Evolutionary conservation across 768 basidiomycete species (phyloP).

Genomic region (Heimioporus sp.): DNA sequence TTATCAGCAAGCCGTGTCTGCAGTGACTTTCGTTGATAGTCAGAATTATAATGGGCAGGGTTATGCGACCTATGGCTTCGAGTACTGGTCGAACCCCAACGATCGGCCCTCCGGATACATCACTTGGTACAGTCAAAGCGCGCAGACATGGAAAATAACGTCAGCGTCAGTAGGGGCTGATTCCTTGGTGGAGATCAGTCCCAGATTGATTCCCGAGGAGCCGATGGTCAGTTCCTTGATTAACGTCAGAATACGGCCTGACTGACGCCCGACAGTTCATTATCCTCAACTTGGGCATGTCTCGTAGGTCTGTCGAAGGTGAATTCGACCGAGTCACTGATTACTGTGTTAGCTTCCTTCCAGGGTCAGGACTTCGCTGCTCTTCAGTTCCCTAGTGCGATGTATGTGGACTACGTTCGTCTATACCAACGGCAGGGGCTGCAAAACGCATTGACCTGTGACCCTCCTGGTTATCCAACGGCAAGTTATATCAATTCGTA

Average conservation of each 20-base stretch:
- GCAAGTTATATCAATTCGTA: constrained; percentile 72
- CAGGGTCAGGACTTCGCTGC: constrained; percentile 69
- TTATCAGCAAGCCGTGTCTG: constrained; percentile 76
- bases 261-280: constrained; percentile 52
- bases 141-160: constrained; percentile 69
- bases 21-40: constrained; percentile 53
- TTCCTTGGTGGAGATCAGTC: constrained; percentile 49
- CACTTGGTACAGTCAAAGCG: constrained; percentile 74
- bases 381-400: constrained; percentile 72
- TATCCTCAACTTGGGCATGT: constrained; percentile 83
- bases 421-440: constrained; percentile 78
- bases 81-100: constrained; percentile 77
- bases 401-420: constrained; percentile 90
- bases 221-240: constrained; percentile 70
- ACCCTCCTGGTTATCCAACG: constrained; percentile 79
- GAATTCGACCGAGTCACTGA: constrained; percentile 1
- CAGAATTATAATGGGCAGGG: constrained; percentile 52
- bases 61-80: constrained; percentile 70
- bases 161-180: constrained; percentile 70
- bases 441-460: constrained; percentile 71
- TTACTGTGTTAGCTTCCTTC: constrained; percentile 51
- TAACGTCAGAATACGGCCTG: not conserved
- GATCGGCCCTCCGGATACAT: constrained; percentile 70
- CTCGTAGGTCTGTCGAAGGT: constrained; percentile 39
- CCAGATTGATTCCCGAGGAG: constrained; percentile 79